Evolutionary conservation across 495 filamentous ascomycete species (phyloP), one percentile per base, ranked within the genome.

Genomic region (Daldinia loculata): DNA sequence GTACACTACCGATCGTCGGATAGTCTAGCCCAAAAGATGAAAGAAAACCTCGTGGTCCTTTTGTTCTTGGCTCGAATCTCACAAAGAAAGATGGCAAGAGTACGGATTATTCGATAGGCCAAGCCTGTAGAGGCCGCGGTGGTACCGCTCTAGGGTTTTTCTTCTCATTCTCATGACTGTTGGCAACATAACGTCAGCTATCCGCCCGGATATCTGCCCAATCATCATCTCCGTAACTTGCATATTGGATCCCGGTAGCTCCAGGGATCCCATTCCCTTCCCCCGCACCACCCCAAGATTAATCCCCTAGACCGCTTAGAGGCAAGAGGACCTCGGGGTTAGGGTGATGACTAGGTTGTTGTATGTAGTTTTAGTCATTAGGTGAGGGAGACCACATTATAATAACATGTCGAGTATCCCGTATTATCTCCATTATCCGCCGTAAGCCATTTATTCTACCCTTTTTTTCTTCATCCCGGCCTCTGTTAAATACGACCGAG

Each of bases 181-280:
- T 43, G 53, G 32, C 60, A 69, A 56, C 30, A 29, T 61, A 64
- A 52, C 58, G 55, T 64, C 53, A 61, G 56, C 43, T 56, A 63
- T 62, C 58, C 38, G 43, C 57, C 26, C 61, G 53, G 19, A 34
- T 29, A 39, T 4, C 8, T 48, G 48, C 52, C 61, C 69, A 67
- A 66, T 72, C 63, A 72, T 52, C 53, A 15, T 63, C 55, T 5
- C 17, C 45, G 15, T 39, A 65, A 17, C 65, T 64, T 53, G 58
- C 69, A 67, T 60, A 61, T 56, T 12, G 45, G 15, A 69, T 39
- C 61, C 65, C 17, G 30, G 61, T 56, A 62, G 7, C 56, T 43
- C 26, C 70, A 69, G 36, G 70, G 70, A 69, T 69, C 4, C 43
- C 26, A 58, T 66, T 73, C 70, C 70, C 34, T 69, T 73, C 52